Evolutionary conservation across 257 asterid species (phyloP).

Genomic region (Solanum chilense): DNA sequence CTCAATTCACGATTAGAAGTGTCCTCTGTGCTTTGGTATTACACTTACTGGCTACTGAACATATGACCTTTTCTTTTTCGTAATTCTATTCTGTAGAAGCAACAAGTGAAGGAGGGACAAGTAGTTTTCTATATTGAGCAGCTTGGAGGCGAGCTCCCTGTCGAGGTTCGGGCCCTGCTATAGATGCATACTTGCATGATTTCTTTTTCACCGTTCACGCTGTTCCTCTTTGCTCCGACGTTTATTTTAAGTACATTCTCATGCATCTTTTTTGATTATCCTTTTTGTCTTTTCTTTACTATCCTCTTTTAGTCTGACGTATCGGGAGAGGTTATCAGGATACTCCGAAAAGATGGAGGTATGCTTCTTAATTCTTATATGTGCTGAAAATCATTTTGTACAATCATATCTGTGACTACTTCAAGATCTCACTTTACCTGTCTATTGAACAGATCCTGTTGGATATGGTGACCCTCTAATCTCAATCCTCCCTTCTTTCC

Average conservation of each 20-base stretch:
- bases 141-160: conserved; percentile 69
- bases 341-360: conserved; percentile 76
- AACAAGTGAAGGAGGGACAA: conserved; percentile 80
- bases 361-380: conserved; percentile 1
- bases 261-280: background rate
- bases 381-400: background rate
- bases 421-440: background rate
- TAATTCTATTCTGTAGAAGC: conserved; percentile 40
- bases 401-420: background rate
- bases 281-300: background rate
- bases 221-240: background rate
- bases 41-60: background rate
- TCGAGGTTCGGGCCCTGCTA: conserved; percentile 45
- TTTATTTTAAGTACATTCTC: background rate
- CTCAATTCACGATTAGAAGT: background rate
- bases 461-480: conserved; percentile 83
- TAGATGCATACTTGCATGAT: background rate
- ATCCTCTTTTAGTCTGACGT: conserved; percentile 36
- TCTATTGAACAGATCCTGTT: conserved; percentile 45
- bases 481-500: conserved; percentile 78
- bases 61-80: background rate
- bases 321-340: conserved; percentile 77
- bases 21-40: background rate
- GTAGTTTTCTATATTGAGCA: conserved; percentile 85
- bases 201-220: background rate